These are phyloP conservation scores for Clausena lansium DNA, from an alignment of 345 rosid genomes.

Conservation along the genomic window DNA sequence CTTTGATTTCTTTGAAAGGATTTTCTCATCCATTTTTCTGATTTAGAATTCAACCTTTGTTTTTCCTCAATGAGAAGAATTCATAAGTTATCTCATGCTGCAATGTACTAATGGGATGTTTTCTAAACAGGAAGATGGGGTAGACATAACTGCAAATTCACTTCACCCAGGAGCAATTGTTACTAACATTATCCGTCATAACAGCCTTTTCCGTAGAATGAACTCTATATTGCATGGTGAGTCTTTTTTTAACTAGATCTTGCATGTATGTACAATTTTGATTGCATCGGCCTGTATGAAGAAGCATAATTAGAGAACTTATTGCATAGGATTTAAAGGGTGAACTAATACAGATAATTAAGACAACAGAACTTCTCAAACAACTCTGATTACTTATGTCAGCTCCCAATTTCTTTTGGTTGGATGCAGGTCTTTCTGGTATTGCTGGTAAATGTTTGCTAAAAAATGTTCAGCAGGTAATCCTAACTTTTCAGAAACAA, in stretches of 20 bases:
- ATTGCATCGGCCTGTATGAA: background rate
- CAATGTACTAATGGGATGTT: background rate
- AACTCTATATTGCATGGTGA: background rate
- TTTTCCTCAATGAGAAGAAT: too few species aligned
- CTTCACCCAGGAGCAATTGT: constrained; percentile 68
- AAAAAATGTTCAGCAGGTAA: constrained; percentile 71
- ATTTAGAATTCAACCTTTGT: too few species aligned
- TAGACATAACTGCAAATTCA: constrained; percentile 69
- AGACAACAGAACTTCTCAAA: too few species aligned
- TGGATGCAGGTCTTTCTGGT: constrained; percentile 43
- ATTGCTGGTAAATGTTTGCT: constrained; percentile 43
- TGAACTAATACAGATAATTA: too few species aligned
- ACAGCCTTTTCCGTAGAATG: background rate
- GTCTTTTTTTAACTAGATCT: too few species aligned
- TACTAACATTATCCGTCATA: constrained; percentile 57
- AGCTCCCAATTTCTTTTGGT: background rate
- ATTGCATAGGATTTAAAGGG: too few species aligned
- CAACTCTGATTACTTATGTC: too few species aligned
- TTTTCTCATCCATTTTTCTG: background rate
- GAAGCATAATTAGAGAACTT: background rate
- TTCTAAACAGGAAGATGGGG: constrained; percentile 50
- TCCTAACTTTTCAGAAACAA: background rate
- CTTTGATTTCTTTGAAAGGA: background rate
- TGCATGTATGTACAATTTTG: background rate
- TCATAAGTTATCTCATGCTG: background rate